phyloP scores from a whole-genome alignment of 495 filamentous ascomycete genomes.

The Aspergillus conjunctus region DNA sequence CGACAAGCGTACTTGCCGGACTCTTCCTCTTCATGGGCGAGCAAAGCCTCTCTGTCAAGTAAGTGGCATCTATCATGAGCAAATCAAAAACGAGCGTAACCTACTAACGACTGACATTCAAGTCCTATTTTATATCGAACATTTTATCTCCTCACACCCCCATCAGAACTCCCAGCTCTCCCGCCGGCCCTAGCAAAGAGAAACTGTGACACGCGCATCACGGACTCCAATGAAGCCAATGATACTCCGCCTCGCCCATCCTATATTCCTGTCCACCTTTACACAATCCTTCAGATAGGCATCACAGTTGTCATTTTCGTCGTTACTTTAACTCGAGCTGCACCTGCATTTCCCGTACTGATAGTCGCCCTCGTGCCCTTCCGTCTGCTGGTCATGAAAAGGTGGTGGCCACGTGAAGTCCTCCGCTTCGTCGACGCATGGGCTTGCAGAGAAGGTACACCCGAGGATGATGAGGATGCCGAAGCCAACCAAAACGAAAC shows the following conservation, averaged over 20 bases:
- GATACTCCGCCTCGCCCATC: conserved; percentile 26
- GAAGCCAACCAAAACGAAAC: conserved; percentile 16
- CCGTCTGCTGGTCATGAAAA: conserved; percentile 63
- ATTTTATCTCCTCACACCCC: conserved; percentile 64
- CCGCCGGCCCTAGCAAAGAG: conserved; percentile 43
- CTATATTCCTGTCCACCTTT: conserved; percentile 63
- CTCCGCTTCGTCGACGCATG: conserved; percentile 67
- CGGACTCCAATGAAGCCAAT: conserved; percentile 10
- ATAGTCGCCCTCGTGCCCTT: conserved; percentile 68
- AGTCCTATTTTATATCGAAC: conserved; percentile 63
- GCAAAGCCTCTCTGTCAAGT: conserved; percentile 34
- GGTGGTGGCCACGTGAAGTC: conserved; percentile 61
- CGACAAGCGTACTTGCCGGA: conserved; percentile 68
- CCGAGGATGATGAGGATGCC: conserved; percentile 60
- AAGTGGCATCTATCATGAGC: too few relatives aligned
- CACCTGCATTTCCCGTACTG: conserved; percentile 67
- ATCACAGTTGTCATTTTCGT: conserved; percentile 64
- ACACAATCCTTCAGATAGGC: conserved; percentile 63
- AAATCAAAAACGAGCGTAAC: too few relatives aligned
- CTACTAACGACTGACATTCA: too few relatives aligned
- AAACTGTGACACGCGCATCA: conserved; percentile 7
- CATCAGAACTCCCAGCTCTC: conserved; percentile 62
- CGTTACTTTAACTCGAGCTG: conserved; percentile 63
- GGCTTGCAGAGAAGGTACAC: conserved; percentile 69
- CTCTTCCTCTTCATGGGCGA: conserved; percentile 76